Conservation (phyloP, 495 filamentous ascomycete species). For the Trichoderma parareesei region DNA sequence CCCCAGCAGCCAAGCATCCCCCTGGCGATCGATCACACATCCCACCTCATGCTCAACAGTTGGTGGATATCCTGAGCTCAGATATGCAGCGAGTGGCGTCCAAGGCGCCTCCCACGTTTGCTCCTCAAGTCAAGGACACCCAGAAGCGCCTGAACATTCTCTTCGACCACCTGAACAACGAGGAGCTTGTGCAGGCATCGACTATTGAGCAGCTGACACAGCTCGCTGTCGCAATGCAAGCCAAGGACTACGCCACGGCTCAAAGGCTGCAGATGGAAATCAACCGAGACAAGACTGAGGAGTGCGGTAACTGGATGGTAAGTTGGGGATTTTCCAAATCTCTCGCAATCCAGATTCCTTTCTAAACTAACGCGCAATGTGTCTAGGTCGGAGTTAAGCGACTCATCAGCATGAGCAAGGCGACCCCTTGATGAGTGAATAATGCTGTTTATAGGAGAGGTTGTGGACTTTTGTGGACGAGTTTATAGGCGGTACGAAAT, state of each 20-base stretch:
- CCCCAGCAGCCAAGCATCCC: conserved; percentile 56
- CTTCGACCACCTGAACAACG: conserved; percentile 95
- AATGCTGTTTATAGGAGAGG: not conserved
- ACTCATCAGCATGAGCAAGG: conserved; percentile 83
- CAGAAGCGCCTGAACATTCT: conserved; percentile 85
- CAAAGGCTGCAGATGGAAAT: conserved; percentile 70
- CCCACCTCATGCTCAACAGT: conserved; percentile 59
- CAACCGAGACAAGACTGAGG: conserved; percentile 69
- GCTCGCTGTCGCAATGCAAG: conserved; percentile 58
- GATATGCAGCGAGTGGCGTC: conserved; percentile 85
- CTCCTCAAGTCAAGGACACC: conserved; percentile 80
- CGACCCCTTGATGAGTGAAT: conserved; percentile 41
- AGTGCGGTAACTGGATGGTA: conserved; percentile 96
- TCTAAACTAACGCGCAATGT: conserved; percentile 16
- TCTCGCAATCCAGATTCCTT: not conserved
- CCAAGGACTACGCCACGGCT: conserved; percentile 69
- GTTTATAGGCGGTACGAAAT: not conserved
- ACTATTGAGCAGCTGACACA: conserved; percentile 59
- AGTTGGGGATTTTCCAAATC: conserved; percentile 32
- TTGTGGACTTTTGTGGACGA: not conserved
- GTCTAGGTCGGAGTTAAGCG: conserved; percentile 80
- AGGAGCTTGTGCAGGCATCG: conserved; percentile 74
- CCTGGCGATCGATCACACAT: conserved; percentile 88
- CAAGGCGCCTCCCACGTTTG: conserved; percentile 73
- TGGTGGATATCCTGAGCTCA: conserved; percentile 70